Conservation (phyloP, 371 early-diverging fungal genomes). For the Apophysomyces trapeziformis region DNA sequence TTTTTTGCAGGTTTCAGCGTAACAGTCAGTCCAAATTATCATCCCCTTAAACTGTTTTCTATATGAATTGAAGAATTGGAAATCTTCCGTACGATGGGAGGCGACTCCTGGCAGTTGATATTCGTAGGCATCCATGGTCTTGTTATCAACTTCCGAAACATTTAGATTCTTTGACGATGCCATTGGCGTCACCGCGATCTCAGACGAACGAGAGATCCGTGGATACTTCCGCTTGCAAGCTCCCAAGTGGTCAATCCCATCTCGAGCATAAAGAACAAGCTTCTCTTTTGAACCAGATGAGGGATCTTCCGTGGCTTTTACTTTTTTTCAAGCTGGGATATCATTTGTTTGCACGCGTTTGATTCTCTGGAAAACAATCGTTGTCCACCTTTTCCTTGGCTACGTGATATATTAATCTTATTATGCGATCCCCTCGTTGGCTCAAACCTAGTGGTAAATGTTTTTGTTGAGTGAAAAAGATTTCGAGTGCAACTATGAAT, state of each 20-base stretch:
- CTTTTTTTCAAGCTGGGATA: slow-evolving; percentile 11
- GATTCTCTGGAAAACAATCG: background rate
- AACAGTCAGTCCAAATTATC: background rate
- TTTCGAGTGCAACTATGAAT: too few species aligned
- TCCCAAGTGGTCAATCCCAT: background rate
- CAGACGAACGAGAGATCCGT: background rate
- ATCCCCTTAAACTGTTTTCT: slow-evolving; percentile 1
- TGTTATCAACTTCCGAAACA: background rate
- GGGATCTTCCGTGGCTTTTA: slow-evolving; percentile 9
- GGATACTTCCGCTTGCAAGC: background rate
- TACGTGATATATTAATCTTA: background rate
- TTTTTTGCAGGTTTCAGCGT: slow-evolving; percentile 1
- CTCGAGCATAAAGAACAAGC: slow-evolving; percentile 7
- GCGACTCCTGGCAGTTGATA: background rate
- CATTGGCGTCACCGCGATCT: background rate
- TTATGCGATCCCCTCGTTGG: background rate
- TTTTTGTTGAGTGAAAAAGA: too few species aligned
- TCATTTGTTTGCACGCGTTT: slow-evolving; percentile 2
- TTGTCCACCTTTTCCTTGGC: slow-evolving; percentile 5
- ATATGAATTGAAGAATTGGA: background rate
- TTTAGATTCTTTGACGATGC: background rate
- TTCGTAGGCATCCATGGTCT: background rate
- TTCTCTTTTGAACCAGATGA: slow-evolving; percentile 2
- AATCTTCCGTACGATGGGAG: background rate
- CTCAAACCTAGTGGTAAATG: background rate